Evolutionary conservation across 805 yeast species (phyloP), one percentile per base, ranked within the genome.

Genomic region (Starmerella tilneyi): DNA sequence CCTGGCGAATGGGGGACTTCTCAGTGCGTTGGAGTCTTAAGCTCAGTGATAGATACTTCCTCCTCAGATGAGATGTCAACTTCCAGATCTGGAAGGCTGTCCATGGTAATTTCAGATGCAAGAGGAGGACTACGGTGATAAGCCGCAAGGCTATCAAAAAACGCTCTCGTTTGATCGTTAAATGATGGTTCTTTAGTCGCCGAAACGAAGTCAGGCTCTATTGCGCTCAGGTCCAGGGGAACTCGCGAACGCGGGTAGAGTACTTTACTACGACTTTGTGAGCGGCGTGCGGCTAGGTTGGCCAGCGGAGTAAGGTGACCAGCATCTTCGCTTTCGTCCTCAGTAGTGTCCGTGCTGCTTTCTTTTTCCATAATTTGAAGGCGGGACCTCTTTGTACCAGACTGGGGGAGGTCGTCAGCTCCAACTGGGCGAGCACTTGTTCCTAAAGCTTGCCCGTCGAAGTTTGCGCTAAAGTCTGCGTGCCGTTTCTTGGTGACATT

Each of bases 11-110:
- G 27, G 11, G 27, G 27, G 11, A 24, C 8, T 24, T 5, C 33
- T 20, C 17, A 36, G 24, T 36, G 40, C 30, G 29, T 15, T 5
- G 40, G 40, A 1, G 40, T 36, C 12, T 24, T 23, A 5, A 36
- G 40, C 30, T 34, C 38, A 12, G 30, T 22, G 9, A 36, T 15
- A 4, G 30, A 15, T 3, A 17, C 30, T 13, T 36, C 40, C n/a
- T 36, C 40, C 20, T 22, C 40, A 4, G 40, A 36, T 9, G 30
- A 24, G 8, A 36, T 1, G 31, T 32, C 44, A 12, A 33, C 17
- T 12, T 27, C 45, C 13, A 49, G 42, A 11, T 49, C 53, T 8
- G 47, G 46, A 17, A 46, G 31, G 32, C 44, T 45, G 22, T 34
- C 36, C 9, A 49, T 13, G 5, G 23, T 16, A 7, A 46, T 4